Evolutionary conservation across 169 alveolate species (phyloP), one percentile per base, ranked within the genome.

Genomic region (Eimeria necatrix): DNA sequence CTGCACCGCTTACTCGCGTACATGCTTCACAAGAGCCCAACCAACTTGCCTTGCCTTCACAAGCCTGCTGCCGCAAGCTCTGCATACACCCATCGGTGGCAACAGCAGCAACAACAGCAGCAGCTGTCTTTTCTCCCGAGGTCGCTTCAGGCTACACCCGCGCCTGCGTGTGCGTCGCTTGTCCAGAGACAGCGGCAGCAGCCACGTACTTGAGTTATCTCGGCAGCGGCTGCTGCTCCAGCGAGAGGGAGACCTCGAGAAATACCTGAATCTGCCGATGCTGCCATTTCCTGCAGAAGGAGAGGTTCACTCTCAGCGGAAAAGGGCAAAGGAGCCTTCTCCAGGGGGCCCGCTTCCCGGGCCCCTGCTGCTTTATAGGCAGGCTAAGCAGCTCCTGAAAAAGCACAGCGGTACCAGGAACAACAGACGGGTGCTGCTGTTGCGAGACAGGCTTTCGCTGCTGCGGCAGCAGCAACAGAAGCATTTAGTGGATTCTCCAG

Each of bases 151-250:
- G 24, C 64, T 85, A 60, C 92, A 92, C 74, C 95, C 95, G 12
- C 84, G 61, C 18, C 88, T 86, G 52, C 91, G 95, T 6, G 93
- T 92, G 93, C 83, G 89, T 52, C 95, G 81, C 49, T 22, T 92
- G 80, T 60, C 68, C 60, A 60, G 95, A 64, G 89, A 92, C 88
- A 92, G 95, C 52, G 95, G 95, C 52, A 86, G 93, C 68, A 71
- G 93, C 70, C 95, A 92, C 74, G 70, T 92, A 49, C 87, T 80
- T 20, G 95, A 92, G 68, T 81, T 92, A 26, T 59, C 95, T 5
- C 92, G 95, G 22, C 93, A 92, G 80, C 71, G 95, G 78, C 80
- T 80, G 51, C 56, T 92, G 41, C 84, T 92, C 20, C 86, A 92
- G 51, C 95, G 95, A 52, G 93, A 80, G 14, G 89, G 89, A 26